These are phyloP conservation scores for Bruguiera hainesii DNA, from an alignment of 441 rosid species.

Conservation along the genomic window DNA sequence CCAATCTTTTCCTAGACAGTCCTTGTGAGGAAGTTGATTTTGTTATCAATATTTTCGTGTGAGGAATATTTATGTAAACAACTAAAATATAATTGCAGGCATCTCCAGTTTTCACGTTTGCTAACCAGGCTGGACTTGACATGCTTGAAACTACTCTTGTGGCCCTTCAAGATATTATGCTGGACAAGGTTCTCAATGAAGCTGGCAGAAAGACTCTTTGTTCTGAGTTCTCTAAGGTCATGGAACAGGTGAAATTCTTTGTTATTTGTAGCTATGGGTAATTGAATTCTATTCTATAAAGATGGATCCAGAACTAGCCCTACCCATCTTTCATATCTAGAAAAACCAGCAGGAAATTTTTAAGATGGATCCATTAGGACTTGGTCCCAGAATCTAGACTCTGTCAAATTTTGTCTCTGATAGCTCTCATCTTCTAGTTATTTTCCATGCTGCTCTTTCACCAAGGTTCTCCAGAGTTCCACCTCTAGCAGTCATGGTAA, in stretches of 20 bases:
- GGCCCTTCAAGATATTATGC: slow-evolving; percentile 89
- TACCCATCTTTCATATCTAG: neutral
- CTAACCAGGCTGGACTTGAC: slow-evolving; percentile 95
- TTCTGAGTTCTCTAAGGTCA: slow-evolving; percentile 79
- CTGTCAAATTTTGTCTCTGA: no score
- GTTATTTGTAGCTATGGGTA: neutral
- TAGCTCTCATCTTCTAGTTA: neutral
- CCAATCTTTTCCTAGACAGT: neutral
- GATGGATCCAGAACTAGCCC: neutral
- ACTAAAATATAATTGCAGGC: slow-evolving; percentile 40
- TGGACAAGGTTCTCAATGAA: slow-evolving; percentile 84
- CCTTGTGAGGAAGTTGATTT: neutral
- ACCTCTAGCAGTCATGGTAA: no score
- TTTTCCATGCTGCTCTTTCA: no score
- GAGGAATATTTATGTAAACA: neutral
- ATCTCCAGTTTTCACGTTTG: slow-evolving; percentile 81
- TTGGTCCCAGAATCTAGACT: no score
- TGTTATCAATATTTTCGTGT: neutral
- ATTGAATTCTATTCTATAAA: neutral
- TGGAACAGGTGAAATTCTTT: slow-evolving; percentile 66
- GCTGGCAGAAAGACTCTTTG: slow-evolving; percentile 72
- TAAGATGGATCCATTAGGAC: no score
- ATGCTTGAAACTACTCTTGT: slow-evolving; percentile 95
- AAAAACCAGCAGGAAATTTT: neutral
- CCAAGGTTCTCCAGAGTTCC: neutral